Conservation (phyloP, 164 flowering plant genomes). For the Amborella trichopoda region DNA sequence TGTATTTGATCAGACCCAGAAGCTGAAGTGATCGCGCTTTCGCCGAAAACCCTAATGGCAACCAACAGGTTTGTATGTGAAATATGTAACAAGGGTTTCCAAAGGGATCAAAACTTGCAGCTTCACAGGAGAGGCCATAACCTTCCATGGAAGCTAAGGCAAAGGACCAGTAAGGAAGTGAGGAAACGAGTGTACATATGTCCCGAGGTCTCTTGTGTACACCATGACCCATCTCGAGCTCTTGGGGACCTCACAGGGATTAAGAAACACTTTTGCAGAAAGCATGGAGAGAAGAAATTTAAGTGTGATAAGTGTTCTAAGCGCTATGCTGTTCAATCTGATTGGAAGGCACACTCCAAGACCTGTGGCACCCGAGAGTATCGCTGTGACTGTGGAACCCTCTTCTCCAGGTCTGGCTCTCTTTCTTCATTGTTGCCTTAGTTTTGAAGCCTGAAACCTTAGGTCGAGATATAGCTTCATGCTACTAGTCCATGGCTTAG, state of each 20-base stretch:
- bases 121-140: slow-evolving; percentile 70
- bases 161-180: slow-evolving; percentile 38
- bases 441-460: too few relatives aligned
- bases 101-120: slow-evolving; percentile 67
- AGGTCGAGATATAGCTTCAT: too few relatives aligned
- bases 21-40: slow-evolving; percentile 62
- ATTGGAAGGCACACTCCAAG: slow-evolving; percentile 91
- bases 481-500: too few relatives aligned
- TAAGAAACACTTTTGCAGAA: slow-evolving; percentile 73
- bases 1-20: slow-evolving; percentile 56
- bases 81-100: slow-evolving; percentile 75
- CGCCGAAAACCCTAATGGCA: slow-evolving; percentile 58
- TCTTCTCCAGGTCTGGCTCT: slow-evolving; percentile 69
- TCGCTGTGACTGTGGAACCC: slow-evolving; percentile 80
- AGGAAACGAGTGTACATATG: slow-evolving; percentile 67
- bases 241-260: slow-evolving; percentile 83
- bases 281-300: slow-evolving; percentile 93
- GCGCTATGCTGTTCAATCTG: slow-evolving; percentile 81
- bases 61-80: slow-evolving; percentile 68
- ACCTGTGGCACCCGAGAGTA: slow-evolving; percentile 80
- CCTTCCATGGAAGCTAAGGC: slow-evolving; percentile 69
- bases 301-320: slow-evolving; percentile 85
- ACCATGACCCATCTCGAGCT: slow-evolving; percentile 67
- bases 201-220: slow-evolving; percentile 69
- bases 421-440: neutral